Evolutionary conservation across 2,329 filamentous ascomycete genomes (phyloP).

Genomic region (Ilyonectria destructans): DNA sequence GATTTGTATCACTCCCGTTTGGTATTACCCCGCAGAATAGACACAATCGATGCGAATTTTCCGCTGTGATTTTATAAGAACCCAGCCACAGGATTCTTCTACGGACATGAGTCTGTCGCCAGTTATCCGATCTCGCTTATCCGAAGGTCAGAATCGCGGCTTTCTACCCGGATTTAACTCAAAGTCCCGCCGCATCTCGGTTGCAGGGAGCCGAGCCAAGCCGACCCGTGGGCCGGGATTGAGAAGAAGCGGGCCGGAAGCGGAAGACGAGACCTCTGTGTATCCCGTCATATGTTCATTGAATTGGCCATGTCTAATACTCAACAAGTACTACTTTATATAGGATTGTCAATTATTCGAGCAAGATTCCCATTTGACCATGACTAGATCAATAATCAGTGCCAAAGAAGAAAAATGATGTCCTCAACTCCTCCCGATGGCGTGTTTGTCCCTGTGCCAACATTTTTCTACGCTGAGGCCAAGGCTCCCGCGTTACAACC

Average conservation of each 20-base stretch:
- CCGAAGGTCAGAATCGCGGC: not conserved
- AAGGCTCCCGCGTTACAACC: conserved; percentile 19
- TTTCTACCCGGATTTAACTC: not conserved
- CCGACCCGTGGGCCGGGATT: not conserved
- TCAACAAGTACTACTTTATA: too few species aligned
- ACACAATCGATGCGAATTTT: not conserved
- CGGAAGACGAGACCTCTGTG: not conserved
- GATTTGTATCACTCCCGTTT: not conserved
- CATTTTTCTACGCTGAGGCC: conserved; percentile 70
- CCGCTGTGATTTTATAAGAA: conserved; percentile 6
- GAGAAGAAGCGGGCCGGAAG: not conserved
- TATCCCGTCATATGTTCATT: not conserved
- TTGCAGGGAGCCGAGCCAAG: not conserved
- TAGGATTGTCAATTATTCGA: not conserved
- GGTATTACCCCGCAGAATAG: not conserved
- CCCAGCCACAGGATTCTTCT: not conserved
- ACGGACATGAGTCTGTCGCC: not conserved
- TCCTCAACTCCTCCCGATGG: conserved; percentile 62
- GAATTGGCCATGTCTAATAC: not conserved
- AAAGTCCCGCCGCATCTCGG: conserved; percentile 1
- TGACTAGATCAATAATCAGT: not conserved
- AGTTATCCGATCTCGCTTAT: conserved; percentile 7
- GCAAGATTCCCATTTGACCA: not conserved
- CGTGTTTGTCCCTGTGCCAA: conserved; percentile 73
- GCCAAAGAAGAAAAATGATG: conserved; percentile 15